Conservation (phyloP, 2,329 filamentous ascomycete species). For the Aspergillus cejpii region DNA sequence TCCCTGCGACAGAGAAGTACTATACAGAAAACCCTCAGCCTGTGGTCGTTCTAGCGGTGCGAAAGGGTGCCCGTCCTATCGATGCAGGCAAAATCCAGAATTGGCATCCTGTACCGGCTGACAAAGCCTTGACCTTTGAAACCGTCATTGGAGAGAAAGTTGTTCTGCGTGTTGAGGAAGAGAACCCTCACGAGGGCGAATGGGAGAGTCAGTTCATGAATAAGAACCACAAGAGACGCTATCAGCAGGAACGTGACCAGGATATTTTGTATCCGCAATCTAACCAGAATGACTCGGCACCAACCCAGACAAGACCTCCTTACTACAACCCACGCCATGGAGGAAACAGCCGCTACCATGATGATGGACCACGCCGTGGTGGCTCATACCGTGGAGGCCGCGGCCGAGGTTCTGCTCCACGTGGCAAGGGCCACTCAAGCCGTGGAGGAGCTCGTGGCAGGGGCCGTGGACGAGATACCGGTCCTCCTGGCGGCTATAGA, state of each 20-base stretch:
- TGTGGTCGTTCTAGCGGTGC: conserved; percentile 73
- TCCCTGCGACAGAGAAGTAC: conserved; percentile 58
- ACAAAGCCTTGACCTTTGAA: conserved; percentile 69
- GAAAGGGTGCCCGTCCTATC: conserved; percentile 65
- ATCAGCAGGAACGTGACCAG: conserved; percentile 55
- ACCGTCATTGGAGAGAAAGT: conserved; percentile 82
- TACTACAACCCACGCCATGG: conserved; percentile 25
- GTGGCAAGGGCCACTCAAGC: conserved; percentile 31
- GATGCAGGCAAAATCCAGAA: conserved; percentile 76
- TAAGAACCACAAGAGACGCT: conserved; percentile 52
- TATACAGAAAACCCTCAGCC: conserved; percentile 76
- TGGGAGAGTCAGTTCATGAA: conserved; percentile 58
- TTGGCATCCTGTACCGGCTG: conserved; percentile 69
- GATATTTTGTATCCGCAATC: conserved; percentile 33
- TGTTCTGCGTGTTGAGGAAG: conserved; percentile 70
- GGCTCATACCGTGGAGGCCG: conserved; percentile 26
- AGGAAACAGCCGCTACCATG: conserved; percentile 32
- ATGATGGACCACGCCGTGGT: conserved; percentile 39
- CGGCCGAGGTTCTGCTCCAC: conserved; percentile 36
- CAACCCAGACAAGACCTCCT: conserved; percentile 17
- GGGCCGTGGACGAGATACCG: conserved; percentile 46
- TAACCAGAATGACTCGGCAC: conserved; percentile 21
- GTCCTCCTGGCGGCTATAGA: conserved; percentile 52
- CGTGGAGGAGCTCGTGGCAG: conserved; percentile 42
- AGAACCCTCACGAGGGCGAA: conserved; percentile 56